These are phyloP conservation scores for Schizosaccharomyces versatilis DNA, from an alignment of 1,139 yeast species.

Conservation along the genomic window DNA sequence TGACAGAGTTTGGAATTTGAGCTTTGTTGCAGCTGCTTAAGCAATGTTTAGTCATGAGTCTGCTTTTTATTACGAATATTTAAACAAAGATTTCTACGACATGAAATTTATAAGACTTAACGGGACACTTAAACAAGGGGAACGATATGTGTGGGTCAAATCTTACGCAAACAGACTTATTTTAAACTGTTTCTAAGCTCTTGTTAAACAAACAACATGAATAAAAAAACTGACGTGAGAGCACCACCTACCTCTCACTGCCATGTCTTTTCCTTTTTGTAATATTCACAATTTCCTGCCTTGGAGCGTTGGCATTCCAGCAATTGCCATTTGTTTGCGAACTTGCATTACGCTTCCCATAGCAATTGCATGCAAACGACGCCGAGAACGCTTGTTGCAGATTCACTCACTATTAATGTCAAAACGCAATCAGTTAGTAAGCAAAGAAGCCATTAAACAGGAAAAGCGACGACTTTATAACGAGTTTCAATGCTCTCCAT, in stretches of 20 bases:
- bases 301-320: conserved; percentile 2
- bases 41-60: too few species aligned
- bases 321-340: conserved; percentile 2
- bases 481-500: not conserved
- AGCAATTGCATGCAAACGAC: not conserved
- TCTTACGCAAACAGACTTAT: not conserved
- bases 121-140: too few species aligned
- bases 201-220: not conserved
- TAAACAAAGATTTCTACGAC: too few species aligned
- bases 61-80: too few species aligned
- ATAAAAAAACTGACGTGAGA: not conserved
- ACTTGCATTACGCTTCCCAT: not conserved
- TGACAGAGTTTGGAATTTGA: not conserved
- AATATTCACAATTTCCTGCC: not conserved
- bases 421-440: not conserved
- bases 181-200: not conserved
- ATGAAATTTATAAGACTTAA: too few species aligned
- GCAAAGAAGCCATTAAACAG: not conserved
- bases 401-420: not conserved
- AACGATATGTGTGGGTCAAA: too few species aligned
- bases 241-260: not conserved
- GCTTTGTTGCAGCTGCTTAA: not conserved
- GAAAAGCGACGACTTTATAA: not conserved
- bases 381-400: not conserved
- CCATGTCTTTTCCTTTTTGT: not conserved